A percentile compares a stretch with the other conserved stretches of the same genome.
Conservation (phyloP, 2,329 filamentous ascomycete genomes). For the Colletotrichum nymphaeae region DNA sequence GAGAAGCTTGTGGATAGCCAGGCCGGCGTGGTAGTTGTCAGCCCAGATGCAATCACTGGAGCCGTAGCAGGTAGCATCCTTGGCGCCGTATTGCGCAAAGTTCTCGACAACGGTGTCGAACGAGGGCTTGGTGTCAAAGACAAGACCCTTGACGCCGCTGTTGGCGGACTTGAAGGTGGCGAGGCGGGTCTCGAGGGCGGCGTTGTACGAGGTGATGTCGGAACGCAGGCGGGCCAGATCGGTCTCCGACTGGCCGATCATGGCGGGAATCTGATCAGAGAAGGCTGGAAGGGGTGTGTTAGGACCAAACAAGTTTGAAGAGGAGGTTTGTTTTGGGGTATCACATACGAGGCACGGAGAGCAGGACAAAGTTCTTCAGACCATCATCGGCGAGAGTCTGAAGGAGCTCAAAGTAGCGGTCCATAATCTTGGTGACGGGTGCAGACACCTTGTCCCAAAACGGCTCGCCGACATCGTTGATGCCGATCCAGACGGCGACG, state of each 20-base stretch:
- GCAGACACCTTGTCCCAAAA: slow-evolving; percentile 50
- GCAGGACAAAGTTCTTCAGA: slow-evolving; percentile 58
- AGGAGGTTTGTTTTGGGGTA: rapidly evolving
- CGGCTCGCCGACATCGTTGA: slow-evolving; percentile 66
- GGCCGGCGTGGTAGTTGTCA: slow-evolving; percentile 54
- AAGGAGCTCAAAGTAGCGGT: slow-evolving; percentile 55
- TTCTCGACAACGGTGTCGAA: slow-evolving; percentile 56
- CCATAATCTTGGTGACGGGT: slow-evolving; percentile 49
- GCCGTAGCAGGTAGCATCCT: slow-evolving; percentile 51
- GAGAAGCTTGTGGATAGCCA: slow-evolving; percentile 54
- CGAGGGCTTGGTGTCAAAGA: slow-evolving; percentile 53
- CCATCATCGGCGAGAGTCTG: slow-evolving; percentile 57
- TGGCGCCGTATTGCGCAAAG: slow-evolving; percentile 30
- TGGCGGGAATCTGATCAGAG: slow-evolving; percentile 51
- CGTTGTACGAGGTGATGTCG: slow-evolving; percentile 51
- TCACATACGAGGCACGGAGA: slow-evolving; percentile 56
- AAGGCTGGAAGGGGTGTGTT: slow-evolving; percentile 2
- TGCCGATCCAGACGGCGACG: slow-evolving; percentile 64
- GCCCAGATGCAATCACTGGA: slow-evolving; percentile 58
- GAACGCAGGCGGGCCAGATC: slow-evolving; percentile 37
- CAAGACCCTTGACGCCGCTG: slow-evolving; percentile 43
- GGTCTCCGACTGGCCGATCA: slow-evolving; percentile 39
- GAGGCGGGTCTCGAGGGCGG: slow-evolving; percentile 42
- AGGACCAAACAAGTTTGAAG: neutral
- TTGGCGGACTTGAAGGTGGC: slow-evolving; percentile 48